Percentiles rank a stretch among this genome's conserved stretches.
phyloP scores from a whole-genome alignment of 345 rosid genomes.

The Syzygium aqueum region DNA sequence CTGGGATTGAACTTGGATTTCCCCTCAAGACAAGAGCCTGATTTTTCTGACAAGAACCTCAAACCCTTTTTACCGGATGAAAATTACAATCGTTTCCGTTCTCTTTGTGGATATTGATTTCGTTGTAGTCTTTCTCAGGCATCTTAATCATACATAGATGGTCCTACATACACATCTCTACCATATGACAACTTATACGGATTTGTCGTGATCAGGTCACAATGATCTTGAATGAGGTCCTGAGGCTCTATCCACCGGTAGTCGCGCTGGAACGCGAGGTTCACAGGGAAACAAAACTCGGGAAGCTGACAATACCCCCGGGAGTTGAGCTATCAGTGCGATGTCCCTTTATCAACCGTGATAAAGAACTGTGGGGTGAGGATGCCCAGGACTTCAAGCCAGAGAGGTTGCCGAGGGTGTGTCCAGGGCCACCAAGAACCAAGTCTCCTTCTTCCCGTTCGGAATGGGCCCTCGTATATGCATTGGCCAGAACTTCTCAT shows the following conservation, averaged over 20 bases:
- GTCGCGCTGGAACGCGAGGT: background rate
- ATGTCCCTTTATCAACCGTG: constrained; percentile 38
- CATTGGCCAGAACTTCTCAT: constrained; percentile 56
- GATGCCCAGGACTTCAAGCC: constrained; percentile 65
- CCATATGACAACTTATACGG: background rate
- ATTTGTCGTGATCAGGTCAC: background rate
- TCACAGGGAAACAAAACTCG: constrained; percentile 38
- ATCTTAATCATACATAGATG: background rate
- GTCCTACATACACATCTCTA: background rate
- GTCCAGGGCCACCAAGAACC: constrained; percentile 51
- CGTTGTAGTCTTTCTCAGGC: background rate
- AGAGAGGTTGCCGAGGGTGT: constrained; percentile 43
- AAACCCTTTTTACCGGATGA: background rate
- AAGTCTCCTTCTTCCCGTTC: constrained; percentile 43
- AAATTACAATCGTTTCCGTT: background rate
- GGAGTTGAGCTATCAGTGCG: constrained; percentile 39
- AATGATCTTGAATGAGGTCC: constrained; percentile 6
- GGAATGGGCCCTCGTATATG: constrained; percentile 55
- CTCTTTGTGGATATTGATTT: background rate
- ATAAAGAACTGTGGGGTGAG: constrained; percentile 47
- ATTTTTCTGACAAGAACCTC: background rate
- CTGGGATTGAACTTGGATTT: too few relatives aligned
- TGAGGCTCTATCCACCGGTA: constrained; percentile 5
- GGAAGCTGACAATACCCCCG: constrained; percentile 35
- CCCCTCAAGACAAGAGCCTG: too few relatives aligned